Conservation (phyloP, 2,329 filamentous ascomycete genomes). For the Alternaria angustiovoidea region DNA sequence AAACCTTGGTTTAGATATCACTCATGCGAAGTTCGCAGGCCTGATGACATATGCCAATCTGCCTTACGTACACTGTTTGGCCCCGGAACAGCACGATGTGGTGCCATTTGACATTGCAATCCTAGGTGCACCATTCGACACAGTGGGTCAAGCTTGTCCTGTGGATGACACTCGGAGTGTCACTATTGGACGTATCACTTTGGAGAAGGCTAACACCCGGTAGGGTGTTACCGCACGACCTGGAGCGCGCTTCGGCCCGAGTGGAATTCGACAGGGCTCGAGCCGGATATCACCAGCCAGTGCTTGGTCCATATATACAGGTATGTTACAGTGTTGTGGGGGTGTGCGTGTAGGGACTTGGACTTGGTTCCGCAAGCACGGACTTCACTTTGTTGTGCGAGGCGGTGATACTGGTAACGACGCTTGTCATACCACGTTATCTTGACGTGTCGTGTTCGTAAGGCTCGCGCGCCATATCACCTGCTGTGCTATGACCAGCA, state of each 20-base stretch:
- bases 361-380: not conserved
- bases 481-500: not conserved
- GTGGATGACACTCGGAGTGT: not conserved
- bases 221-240: constrained; percentile 61
- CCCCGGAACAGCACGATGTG: constrained; percentile 44
- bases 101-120: constrained; percentile 60
- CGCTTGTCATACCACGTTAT: not conserved
- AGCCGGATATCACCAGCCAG: constrained; percentile 54
- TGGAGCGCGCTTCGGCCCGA: constrained; percentile 62
- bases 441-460: not conserved
- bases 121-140: constrained; percentile 60
- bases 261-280: constrained; percentile 61
- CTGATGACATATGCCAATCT: constrained; percentile 59
- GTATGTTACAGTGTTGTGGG: constrained; percentile 31
- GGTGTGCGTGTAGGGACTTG: not conserved
- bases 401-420: not conserved
- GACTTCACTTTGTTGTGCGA: not conserved
- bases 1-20: constrained; percentile 36
- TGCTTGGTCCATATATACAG: constrained; percentile 60
- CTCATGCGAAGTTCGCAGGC: constrained; percentile 50
- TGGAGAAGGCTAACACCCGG: constrained; percentile 10
- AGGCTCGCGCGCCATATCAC: not conserved
- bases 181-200: not conserved
- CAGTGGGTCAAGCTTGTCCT: constrained; percentile 41
- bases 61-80: constrained; percentile 59